Conservation (phyloP, 805 yeast genomes). For the Torulaspora franciscae region DNA sequence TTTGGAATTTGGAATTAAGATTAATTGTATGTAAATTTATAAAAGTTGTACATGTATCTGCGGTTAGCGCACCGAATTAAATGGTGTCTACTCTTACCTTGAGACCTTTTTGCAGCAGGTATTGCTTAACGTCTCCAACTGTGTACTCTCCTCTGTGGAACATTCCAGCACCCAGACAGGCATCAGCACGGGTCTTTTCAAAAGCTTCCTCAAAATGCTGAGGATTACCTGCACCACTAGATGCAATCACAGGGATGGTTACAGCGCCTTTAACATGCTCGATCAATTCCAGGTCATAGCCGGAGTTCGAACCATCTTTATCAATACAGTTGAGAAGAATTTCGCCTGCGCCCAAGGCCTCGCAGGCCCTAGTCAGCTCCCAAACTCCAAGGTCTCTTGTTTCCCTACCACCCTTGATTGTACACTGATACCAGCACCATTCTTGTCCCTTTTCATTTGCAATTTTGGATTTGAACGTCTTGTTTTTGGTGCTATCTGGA, state of each 20-base stretch:
- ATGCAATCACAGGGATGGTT: conserved; percentile 89
- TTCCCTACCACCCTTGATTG: conserved; percentile 95
- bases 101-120: conserved; percentile 54
- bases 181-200: conserved; percentile 76
- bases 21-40: conserved; percentile 6
- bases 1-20: background rate
- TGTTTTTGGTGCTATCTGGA: conserved; percentile 58
- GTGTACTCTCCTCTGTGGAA: conserved; percentile 93
- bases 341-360: conserved; percentile 95
- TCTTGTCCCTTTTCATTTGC: conserved; percentile 88
- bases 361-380: conserved; percentile 85
- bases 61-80: background rate
- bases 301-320: conserved; percentile 94
- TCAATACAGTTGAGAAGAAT: conserved; percentile 89
- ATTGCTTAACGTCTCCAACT: conserved; percentile 75
- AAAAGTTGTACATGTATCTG: conserved; percentile 6
- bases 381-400: conserved; percentile 83
- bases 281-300: conserved; percentile 84
- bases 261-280: conserved; percentile 72
- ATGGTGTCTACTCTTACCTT: conserved; percentile 62
- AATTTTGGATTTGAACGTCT: conserved; percentile 54
- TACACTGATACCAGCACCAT: conserved; percentile 91
- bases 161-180: conserved; percentile 98
- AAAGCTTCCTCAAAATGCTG: conserved; percentile 87
- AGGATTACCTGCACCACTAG: conserved; percentile 96